These are phyloP conservation scores for Dictyostelium intermedium DNA, from an alignment of 78 protist genomes.

Conservation along the genomic window DNA sequence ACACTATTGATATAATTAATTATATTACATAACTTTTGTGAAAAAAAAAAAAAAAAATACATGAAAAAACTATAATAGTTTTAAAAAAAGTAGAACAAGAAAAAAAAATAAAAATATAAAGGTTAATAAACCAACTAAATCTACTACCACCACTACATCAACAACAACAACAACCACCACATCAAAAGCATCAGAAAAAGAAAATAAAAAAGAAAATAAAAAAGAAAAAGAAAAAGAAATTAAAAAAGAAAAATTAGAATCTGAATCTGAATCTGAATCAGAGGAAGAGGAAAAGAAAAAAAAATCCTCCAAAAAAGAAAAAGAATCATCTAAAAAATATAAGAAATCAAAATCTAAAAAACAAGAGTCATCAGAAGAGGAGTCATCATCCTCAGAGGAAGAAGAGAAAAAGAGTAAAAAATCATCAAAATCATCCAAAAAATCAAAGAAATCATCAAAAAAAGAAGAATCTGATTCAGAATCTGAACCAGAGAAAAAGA, in stretches of 20 bases:
- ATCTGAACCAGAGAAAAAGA: not conserved
- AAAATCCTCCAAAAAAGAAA: not conserved
- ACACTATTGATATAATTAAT: not conserved
- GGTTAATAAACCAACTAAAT: not conserved
- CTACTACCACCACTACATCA: not conserved
- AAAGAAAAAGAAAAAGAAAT: not conserved
- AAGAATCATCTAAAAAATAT: not conserved
- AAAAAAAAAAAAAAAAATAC: too few species aligned
- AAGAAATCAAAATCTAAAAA: constrained; percentile 13
- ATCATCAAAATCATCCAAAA: not conserved
- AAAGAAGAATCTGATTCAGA: not conserved
- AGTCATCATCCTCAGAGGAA: not conserved
- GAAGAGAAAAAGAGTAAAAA: constrained; percentile 1
- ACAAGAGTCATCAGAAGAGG: constrained; percentile 26
- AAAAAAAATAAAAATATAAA: not conserved
- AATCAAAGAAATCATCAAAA: not conserved
- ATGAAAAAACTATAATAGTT: not conserved
- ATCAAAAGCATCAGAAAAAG: not conserved
- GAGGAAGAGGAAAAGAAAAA: not conserved
- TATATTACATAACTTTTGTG: not conserved
- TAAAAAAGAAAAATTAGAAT: not conserved
- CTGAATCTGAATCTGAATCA: not conserved
- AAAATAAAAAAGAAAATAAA: constrained; percentile 16
- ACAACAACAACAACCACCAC: not conserved
- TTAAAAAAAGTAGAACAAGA: not conserved